Percentiles rank a stretch among this genome's conserved stretches.
These are phyloP conservation scores for Viridothelium virens DNA, from an alignment of 495 filamentous ascomycete genomes.

Conservation along the genomic window DNA sequence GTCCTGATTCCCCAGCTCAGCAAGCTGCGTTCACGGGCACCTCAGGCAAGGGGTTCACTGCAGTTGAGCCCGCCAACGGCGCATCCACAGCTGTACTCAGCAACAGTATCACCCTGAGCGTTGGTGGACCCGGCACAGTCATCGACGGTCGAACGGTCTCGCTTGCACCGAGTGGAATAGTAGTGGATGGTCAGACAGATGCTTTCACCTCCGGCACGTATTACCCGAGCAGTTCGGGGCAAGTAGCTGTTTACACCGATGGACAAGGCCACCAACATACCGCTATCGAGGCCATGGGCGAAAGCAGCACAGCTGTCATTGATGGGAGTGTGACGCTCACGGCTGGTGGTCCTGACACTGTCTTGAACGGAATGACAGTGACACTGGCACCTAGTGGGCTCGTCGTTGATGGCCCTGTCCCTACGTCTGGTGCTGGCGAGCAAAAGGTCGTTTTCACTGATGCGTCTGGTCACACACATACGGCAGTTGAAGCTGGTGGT, in stretches of 20 bases:
- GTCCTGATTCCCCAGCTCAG: neutral
- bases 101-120: neutral
- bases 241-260: neutral
- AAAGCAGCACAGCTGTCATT: conserved; percentile 5
- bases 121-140: neutral
- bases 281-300: neutral
- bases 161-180: neutral
- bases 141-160: conserved; percentile 2
- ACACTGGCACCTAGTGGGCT: neutral
- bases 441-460: neutral
- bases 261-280: neutral
- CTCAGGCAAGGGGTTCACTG: neutral
- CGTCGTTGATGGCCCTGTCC: neutral
- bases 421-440: neutral
- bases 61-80: neutral
- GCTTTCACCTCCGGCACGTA: neutral
- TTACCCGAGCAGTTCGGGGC: neutral
- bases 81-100: neutral
- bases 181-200: conserved; percentile 1
- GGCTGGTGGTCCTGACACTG: neutral
- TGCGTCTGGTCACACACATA: neutral
- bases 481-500: neutral
- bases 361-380: conserved; percentile 2
- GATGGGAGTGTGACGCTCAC: conserved; percentile 1
- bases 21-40: neutral